Percentiles rank a stretch among this genome's conserved stretches.
Evolutionary conservation across 345 rosid species (phyloP).

Genomic region (Populus pruinosa): DNA sequence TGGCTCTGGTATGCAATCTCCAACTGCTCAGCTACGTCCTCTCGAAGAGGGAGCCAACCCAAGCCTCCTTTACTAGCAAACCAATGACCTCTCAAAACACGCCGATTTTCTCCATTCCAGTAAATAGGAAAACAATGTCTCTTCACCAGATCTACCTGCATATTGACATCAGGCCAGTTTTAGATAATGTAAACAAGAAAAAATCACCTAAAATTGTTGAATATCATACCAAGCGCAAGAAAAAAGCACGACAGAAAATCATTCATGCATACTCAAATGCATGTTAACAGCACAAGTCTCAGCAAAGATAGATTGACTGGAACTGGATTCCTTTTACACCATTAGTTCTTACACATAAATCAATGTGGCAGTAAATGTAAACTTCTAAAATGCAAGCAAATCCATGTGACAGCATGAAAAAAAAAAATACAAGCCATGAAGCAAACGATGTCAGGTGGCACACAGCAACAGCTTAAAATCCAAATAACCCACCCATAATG

Average conservation of each 20-base stretch:
- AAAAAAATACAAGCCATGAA: neutral
- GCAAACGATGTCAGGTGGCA: neutral
- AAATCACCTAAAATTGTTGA: neutral
- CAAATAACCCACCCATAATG: neutral
- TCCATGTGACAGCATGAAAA: neutral
- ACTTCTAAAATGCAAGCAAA: neutral
- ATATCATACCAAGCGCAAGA: neutral
- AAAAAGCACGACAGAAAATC: neutral
- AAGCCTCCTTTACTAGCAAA: slow-evolving; percentile 91
- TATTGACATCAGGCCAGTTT: slow-evolving; percentile 13
- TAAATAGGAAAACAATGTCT: slow-evolving; percentile 92
- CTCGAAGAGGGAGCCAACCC: slow-evolving; percentile 94
- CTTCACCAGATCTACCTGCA: slow-evolving; percentile 79
- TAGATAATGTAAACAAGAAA: neutral
- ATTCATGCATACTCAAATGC: neutral
- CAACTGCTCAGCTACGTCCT: slow-evolving; percentile 85
- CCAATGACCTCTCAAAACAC: slow-evolving; percentile 98
- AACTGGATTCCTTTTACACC: neutral
- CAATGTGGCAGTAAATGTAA: neutral
- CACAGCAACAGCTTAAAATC: neutral
- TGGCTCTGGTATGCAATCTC: slow-evolving; percentile 74
- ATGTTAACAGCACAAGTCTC: neutral
- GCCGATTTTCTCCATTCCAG: slow-evolving; percentile 95
- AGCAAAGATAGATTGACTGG: neutral
- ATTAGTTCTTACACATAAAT: neutral